Base-by-base conservation (phyloP, 768 basidiomycete species). In the Mycena chlorophos region DNA sequence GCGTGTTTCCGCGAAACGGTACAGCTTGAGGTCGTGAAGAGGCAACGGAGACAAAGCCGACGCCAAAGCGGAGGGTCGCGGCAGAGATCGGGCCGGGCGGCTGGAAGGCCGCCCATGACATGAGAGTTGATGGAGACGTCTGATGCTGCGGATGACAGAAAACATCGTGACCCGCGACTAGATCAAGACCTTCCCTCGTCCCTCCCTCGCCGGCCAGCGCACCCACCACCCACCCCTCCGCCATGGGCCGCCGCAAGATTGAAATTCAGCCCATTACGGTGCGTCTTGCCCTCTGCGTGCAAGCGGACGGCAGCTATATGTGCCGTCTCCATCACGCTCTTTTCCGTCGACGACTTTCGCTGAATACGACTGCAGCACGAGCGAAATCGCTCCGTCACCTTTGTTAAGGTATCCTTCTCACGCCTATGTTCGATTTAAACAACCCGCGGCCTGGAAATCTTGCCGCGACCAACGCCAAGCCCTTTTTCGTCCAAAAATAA, bases 381-480 rank as follows among this genome's bases (percentile, higher is more conserved):
- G 75, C 86, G 91, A 74, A 93, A 92, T 72, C 87, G 91, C 64
- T 88, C 89, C 59, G 91, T 93, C 69, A 93, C 91, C 64, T 93
- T 92, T 80, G 77, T 92, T 76, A 93, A 92, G 85, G 91, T 81
- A 76, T 63, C 78, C 69, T 60, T 66, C 62, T 57, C 55, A 10
- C 22, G 27, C 22, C 5, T 46, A 54, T 52, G 56, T 61, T 51
- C 54, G 45, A 51, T 50, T 54, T 55, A 55, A 48, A 57, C 27
- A 50, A 31, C 37, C 52, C 16, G 26, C 40, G 20, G 12, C 8
- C 40, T 43, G 40, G 40, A 43, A 43, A 43, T 43, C 40, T 43
- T 43, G 40, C 40, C 40, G 40, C 16, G 34, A 45, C 43, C 43
- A 43, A 43, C 40, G 40, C 40, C 40, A 43, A 43, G 40, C 12